Base-by-base conservation (phyloP, 345 rosid genomes). In the Syzygium jambos region DNA sequence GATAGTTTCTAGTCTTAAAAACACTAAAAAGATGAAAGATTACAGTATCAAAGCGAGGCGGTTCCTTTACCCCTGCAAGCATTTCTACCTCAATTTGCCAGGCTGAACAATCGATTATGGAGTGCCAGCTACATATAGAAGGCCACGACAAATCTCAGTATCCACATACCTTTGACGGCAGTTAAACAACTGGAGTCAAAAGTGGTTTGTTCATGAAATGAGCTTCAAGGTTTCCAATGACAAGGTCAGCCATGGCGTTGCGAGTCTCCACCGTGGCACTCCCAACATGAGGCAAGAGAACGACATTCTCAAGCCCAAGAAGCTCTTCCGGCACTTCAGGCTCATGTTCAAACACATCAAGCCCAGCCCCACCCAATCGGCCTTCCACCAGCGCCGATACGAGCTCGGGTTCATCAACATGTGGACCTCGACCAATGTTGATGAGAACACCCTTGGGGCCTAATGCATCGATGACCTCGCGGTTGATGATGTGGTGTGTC, bases 391-490 rank as follows among this genome's bases (percentile, higher is more conserved):
- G 78, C 30, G 94, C 92, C n/a, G 91, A 89, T 61, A 91, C 94
- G 5, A 90, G 92, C 87, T 91, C 92, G 0, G 88, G 88, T 85
- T 93, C 92, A 86, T 93, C 90, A 51, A 93, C 91, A 86, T 90
- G 92, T 41, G 94, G 89, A 12, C 91, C 94, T 22, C 90, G 34
- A 10, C 92, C 92, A n/a, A 93, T 88, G 89, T 93, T 93, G 88
- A 93, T 93, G 63, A 93, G 91, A 63, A 93, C 91, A 15, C 94
- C 93, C 83, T 89, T 89, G 9, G 93, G 92, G 56, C 94, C 94
- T 85, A 93, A 85, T 10, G 94, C 92, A 68, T 93, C 84, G 9
- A 93, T 91, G 86, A 93, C 93, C 56, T 89, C 88, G 0, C 90
- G 91, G 49, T 90, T 87, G 85, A 93, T 80, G 84, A 91, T 90